Evolutionary conservation across 352 stramenopile genomes (phyloP).

Genomic region (Thalassiosira pacifica): DNA sequence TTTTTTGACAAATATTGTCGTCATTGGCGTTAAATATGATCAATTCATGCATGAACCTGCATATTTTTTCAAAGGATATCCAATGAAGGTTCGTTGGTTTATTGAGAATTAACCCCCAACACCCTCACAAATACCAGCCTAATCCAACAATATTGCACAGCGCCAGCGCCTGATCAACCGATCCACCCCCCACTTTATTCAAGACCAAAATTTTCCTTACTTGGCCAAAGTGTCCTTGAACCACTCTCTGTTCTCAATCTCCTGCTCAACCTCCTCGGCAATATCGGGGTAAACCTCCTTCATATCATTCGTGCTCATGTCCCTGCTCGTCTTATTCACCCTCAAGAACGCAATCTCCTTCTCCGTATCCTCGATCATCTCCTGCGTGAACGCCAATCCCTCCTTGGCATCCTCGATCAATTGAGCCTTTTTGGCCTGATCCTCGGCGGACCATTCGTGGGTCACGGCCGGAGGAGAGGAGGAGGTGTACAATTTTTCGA

Average conservation of each 20-base stretch:
- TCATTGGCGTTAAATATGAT: background rate
- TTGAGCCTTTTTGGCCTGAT: slow-evolving; percentile 74
- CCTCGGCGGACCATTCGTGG: slow-evolving; percentile 75
- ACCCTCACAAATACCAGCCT: slow-evolving; percentile 14
- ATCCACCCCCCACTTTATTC: slow-evolving; percentile 1
- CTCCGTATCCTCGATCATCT: slow-evolving; percentile 78
- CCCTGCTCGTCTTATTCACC: slow-evolving; percentile 74
- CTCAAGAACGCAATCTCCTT: slow-evolving; percentile 79
- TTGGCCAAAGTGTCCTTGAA: slow-evolving; percentile 85
- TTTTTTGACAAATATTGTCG: background rate
- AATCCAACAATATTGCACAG: slow-evolving; percentile 1
- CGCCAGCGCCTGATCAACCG: no score
- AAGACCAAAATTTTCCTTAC: slow-evolving; percentile 35
- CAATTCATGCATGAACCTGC: background rate
- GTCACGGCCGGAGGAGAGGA: slow-evolving; percentile 68
- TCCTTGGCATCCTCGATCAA: slow-evolving; percentile 77
- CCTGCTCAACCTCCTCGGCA: slow-evolving; percentile 84
- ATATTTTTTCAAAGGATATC: background rate
- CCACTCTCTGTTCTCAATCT: slow-evolving; percentile 87
- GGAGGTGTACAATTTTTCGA: slow-evolving; percentile 82
- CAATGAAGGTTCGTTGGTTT: slow-evolving; percentile 4
- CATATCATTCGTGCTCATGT: slow-evolving; percentile 79
- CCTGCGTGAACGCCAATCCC: slow-evolving; percentile 66
- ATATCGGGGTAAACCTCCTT: slow-evolving; percentile 86
- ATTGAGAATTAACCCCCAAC: background rate